Evolutionary conservation across 2,329 filamentous ascomycete genomes (phyloP).

Genomic region (Pseudogymnoascus sp.): DNA sequence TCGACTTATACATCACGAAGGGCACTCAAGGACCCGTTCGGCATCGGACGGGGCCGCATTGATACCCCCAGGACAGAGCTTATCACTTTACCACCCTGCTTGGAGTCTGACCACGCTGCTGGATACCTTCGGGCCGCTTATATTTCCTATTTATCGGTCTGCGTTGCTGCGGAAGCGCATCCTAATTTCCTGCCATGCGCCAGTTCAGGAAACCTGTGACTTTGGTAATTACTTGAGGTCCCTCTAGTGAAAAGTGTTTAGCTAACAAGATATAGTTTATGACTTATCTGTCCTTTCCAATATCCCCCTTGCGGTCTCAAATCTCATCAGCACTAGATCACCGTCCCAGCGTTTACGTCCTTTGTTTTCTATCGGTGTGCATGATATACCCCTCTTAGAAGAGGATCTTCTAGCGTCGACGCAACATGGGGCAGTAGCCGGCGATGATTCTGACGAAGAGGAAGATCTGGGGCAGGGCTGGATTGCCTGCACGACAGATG

Average conservation of each 20-base stretch:
- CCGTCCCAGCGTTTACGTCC: conserved; percentile 62
- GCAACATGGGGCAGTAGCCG: conserved; percentile 14
- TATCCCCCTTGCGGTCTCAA: conserved; percentile 64
- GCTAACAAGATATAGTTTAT: conserved; percentile 56
- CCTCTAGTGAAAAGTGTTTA: not conserved
- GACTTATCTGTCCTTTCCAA: conserved; percentile 88
- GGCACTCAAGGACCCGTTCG: conserved; percentile 48
- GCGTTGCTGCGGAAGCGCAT: conserved; percentile 82
- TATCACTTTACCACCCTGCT: conserved; percentile 77
- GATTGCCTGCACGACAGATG: conserved; percentile 94
- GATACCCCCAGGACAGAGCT: conserved; percentile 50
- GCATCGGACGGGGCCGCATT: conserved; percentile 53
- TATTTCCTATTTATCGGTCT: conserved; percentile 85
- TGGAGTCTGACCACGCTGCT: conserved; percentile 71
- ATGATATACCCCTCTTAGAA: conserved; percentile 76
- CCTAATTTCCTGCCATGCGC: conserved; percentile 74
- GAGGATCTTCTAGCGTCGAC: conserved; percentile 45
- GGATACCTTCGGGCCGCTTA: conserved; percentile 77
- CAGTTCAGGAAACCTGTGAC: conserved; percentile 77
- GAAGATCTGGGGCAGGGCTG: conserved; percentile 55
- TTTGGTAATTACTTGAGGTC: conserved; percentile 53
- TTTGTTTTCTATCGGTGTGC: conserved; percentile 87
- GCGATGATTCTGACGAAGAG: conserved; percentile 31
- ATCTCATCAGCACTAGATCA: conserved; percentile 55
- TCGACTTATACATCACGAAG: conserved; percentile 28